phyloP scores from a whole-genome alignment of 108 stramenopile species.

The Nitzschia palea region DNA sequence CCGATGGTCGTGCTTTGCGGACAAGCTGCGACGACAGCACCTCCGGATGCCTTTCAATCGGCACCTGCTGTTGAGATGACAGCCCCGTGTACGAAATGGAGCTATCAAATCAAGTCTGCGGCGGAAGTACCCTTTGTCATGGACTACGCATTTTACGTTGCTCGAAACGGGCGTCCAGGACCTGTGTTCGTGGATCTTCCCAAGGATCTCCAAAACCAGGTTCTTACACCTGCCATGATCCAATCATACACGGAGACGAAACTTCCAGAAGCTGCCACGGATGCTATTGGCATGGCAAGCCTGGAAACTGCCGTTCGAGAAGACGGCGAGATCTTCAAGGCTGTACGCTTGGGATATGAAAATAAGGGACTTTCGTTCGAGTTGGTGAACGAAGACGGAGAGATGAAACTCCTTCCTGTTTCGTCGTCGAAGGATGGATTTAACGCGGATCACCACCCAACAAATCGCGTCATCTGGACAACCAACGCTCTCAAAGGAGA shows the following conservation, averaged over 20 bases:
- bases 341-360: slow-evolving; percentile 68
- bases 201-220: slow-evolving; percentile 92
- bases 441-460: slow-evolving; percentile 73
- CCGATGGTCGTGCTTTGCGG: slow-evolving; percentile 89
- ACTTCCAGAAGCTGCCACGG: slow-evolving; percentile 29
- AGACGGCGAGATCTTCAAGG: slow-evolving; percentile 49
- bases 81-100: slow-evolving; percentile 86
- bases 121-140: slow-evolving; percentile 88
- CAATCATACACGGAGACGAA: slow-evolving; percentile 54
- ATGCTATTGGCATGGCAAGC: slow-evolving; percentile 57
- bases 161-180: slow-evolving; percentile 88
- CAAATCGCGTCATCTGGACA: slow-evolving; percentile 61
- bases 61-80: slow-evolving; percentile 86
- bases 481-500: slow-evolving; percentile 35
- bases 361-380: slow-evolving; percentile 70
- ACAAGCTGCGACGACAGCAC: slow-evolving; percentile 86
- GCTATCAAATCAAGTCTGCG: slow-evolving; percentile 86
- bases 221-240: slow-evolving; percentile 64
- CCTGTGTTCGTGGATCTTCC: slow-evolving; percentile 92
- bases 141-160: slow-evolving; percentile 90
- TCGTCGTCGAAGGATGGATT: slow-evolving; percentile 40
- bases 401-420: slow-evolving; percentile 35
- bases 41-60: slow-evolving; percentile 83
- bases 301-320: slow-evolving; percentile 42
- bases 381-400: slow-evolving; percentile 41